Base-by-base conservation (phyloP, 257 asterid genomes). In the Dorcoceras hygrometricum region DNA sequence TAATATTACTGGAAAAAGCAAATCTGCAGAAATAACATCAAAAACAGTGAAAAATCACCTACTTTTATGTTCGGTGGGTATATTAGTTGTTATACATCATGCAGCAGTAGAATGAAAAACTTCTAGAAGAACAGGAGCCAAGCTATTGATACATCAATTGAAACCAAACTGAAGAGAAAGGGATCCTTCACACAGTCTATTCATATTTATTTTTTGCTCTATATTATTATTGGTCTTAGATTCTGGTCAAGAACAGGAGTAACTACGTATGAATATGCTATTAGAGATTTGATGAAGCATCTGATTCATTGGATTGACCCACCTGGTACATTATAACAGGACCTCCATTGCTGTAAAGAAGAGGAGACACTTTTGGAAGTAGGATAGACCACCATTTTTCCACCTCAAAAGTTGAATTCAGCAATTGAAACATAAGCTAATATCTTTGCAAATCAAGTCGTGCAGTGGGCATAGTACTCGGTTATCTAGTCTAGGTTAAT, bases 281-380 rank as follows among this genome's bases (percentile, higher is more conserved):
- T 65, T 67, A 72, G 39, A 24, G 23, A n/a, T 27, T 29, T 23
- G 58, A 14, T 16, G 27, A 34, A 71, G 48, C 58, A 36, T 62
- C 18, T 5, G 34, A 28, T 10, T 20, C 63, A 64, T 29, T 69
- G 18, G 50, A 36, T 66, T 63, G 48, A 63, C 80, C 43, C 70
- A 93, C 99, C 90, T 93, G 99, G 75, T 85, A 87, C 99, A 93
- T 90, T 65, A 87, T 79, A 67, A 93, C 77, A 57, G 99, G 95
- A 69, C 99, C 97, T 57, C 99, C 97, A 55, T 82, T 90, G 87
- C 78, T 64, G 73, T 86, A 93, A 32, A 89, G 88, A 79, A 78
- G 86, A 69, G 95, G 91, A 69, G 78, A 60, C 71, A 93, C 67
- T 81, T 82, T 93, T 0, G 95, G 97, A 57, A 93, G 92, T 55